Conservation (phyloP, 768 basidiomycete genomes). For the Hydnum rufescens region DNA sequence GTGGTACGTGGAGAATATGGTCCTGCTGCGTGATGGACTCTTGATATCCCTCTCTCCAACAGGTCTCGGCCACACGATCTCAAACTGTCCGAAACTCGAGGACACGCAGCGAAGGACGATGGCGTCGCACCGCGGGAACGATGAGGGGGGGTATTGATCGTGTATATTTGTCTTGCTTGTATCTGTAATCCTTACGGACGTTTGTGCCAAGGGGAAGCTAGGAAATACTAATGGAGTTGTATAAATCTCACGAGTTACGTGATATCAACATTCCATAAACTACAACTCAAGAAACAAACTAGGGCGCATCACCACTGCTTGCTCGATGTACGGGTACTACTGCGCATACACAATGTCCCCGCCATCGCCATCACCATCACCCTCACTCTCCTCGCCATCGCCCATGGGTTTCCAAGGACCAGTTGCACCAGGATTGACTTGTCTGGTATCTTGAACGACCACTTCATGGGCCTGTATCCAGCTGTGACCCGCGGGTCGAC, state of each 20-base stretch:
- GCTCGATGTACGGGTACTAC: too few relatives aligned
- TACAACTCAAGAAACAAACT: too few relatives aligned
- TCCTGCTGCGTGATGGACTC: not conserved
- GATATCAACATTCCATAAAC: too few relatives aligned
- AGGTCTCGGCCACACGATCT: slow-evolving; percentile 87
- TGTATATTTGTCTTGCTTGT: not conserved
- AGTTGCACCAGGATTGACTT: slow-evolving; percentile 55
- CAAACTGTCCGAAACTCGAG: slow-evolving; percentile 92
- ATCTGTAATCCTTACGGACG: too few relatives aligned
- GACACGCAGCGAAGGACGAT: slow-evolving; percentile 80
- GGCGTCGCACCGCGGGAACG: slow-evolving; percentile 59
- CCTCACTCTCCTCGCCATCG: too few relatives aligned
- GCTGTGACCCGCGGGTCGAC: slow-evolving; percentile 59
- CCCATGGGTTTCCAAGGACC: too few relatives aligned
- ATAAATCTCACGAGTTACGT: too few relatives aligned
- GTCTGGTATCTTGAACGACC: slow-evolving; percentile 51
- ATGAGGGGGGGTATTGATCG: slow-evolving; percentile 33
- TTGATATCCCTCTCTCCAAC: not conserved
- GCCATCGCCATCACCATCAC: too few relatives aligned
- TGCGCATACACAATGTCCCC: too few relatives aligned
- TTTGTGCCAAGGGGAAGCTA: too few relatives aligned
- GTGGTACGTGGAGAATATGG: slow-evolving; percentile 32
- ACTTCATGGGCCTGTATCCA: slow-evolving; percentile 49
- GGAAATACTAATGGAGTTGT: too few relatives aligned
- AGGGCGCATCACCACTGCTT: too few relatives aligned